Percentiles rank a stretch among this genome's conserved stretches.
phyloP scores from a whole-genome alignment of 192 early-diverging fungal genomes.

The Podila epigama region DNA sequence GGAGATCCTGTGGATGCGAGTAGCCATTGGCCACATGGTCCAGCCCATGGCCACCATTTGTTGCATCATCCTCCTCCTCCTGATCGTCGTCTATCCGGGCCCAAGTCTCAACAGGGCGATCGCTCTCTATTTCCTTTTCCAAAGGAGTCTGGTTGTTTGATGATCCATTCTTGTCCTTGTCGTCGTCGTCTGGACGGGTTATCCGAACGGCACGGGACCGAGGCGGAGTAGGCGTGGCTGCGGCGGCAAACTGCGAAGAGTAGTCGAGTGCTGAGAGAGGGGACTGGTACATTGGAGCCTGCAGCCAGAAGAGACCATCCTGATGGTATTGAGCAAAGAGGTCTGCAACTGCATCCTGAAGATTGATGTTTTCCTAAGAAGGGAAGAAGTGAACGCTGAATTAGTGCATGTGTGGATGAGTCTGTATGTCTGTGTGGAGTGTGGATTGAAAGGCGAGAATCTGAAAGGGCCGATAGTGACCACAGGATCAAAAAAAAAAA shows the following conservation, averaged over 20 bases:
- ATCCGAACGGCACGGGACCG: conserved; percentile 19
- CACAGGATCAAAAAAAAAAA: neutral
- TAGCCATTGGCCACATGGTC: neutral
- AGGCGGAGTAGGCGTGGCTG: neutral
- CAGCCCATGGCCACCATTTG: neutral
- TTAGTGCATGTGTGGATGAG: too few relatives aligned
- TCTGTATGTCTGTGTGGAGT: neutral
- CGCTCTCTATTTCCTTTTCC: neutral
- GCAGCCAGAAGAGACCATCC: conserved; percentile 31
- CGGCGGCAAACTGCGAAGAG: conserved; percentile 4
- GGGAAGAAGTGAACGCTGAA: too few relatives aligned
- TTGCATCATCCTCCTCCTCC: neutral
- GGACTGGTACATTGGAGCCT: conserved; percentile 21
- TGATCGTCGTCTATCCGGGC: conserved; percentile 43
- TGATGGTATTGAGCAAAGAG: conserved; percentile 31
- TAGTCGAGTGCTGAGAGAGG: conserved; percentile 4
- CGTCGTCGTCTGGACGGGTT: conserved; percentile 10
- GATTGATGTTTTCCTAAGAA: conserved; percentile 34
- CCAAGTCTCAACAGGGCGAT: conserved; percentile 4
- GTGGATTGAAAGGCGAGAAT: neutral
- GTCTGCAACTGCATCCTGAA: conserved; percentile 35
- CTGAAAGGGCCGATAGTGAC: neutral
- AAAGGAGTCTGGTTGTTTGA: neutral
- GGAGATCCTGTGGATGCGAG: neutral
- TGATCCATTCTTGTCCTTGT: neutral